Base-by-base conservation (phyloP, 768 basidiomycete genomes). In the Agaricus sinodeliciosus region DNA sequence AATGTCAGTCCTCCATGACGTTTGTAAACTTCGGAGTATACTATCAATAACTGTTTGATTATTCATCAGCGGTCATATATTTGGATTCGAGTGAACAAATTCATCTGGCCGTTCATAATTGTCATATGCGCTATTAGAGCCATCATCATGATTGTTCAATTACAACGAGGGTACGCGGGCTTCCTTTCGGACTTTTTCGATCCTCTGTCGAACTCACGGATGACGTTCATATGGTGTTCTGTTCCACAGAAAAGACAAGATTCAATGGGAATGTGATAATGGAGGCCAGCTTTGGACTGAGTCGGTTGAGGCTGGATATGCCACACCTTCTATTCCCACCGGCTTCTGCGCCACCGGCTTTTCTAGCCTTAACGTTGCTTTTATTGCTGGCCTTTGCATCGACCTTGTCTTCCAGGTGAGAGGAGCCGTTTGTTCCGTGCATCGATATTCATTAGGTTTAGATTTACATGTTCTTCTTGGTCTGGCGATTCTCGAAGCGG, bases 401-500 rank as follows among this genome's bases (percentile, higher is more conserved):
- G 85, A 88, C 69, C 68, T 87, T 46, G 79, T 66, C 42, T 85
- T 79, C 71, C 84, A 87, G 79, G 86, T 85, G 56, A 58, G 67
- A 67, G 54, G 56, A 43, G 57, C 13, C 34, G 3, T 52, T 43
- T 58, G 54, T 61, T 59, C 60, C 57, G 55, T 58, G 58, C 54
- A 55, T 39, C 39, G 44, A 54, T 51, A 48, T 53, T 58, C 49
- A 49, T 54, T 47, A 40, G 50, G 22, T 43, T 63, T 61, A 87
- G 86, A 62, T 84, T 47, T 87, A 88, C 74, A 84, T 87, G 83
- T 80, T 77, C 66, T 86, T 88, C 73, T 69, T 87, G 66, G 74
- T 72, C 61, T 90, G 85, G 86, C 75, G 85, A 51, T 88, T 80
- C 78, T 76, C 77, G 60, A 85, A 81, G 66, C 73, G 82, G 59